phyloP scores from a whole-genome alignment of 202 grass and related monocot species.

The Hordeum pubiflorum region DNA sequence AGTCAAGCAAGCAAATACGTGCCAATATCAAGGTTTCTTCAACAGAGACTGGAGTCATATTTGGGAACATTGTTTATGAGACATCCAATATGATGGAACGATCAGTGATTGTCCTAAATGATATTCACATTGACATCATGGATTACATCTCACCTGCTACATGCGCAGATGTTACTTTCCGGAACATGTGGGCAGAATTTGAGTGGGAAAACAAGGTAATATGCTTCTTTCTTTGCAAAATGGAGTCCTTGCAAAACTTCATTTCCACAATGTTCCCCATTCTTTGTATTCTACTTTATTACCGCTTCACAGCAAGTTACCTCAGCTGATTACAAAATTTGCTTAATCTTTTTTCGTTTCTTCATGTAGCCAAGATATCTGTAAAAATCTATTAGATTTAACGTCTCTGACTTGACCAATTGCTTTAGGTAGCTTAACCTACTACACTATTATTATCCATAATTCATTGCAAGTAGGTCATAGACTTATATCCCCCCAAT shows the following conservation, averaged over 20 bases:
- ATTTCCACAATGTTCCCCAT: background rate
- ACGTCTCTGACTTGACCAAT: background rate
- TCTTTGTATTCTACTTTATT: background rate
- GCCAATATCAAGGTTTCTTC: constrained; percentile 78
- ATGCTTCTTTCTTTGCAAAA: constrained; percentile 12
- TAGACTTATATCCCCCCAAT: background rate
- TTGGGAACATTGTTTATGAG: constrained; percentile 78
- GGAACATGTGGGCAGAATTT: constrained; percentile 82
- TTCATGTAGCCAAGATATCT: background rate
- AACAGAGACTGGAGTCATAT: constrained; percentile 67
- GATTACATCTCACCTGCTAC: constrained; percentile 66
- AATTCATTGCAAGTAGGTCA: background rate
- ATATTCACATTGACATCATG: constrained; percentile 81
- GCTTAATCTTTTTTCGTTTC: background rate
- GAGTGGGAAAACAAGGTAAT: constrained; percentile 86
- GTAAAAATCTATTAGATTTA: background rate
- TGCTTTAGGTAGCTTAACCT: background rate
- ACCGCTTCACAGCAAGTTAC: background rate
- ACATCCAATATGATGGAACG: constrained; percentile 66
- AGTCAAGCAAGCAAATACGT: constrained; percentile 59
- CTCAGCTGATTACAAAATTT: background rate
- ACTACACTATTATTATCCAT: background rate
- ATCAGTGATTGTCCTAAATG: constrained; percentile 68
- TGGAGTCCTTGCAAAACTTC: background rate
- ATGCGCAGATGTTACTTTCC: constrained; percentile 60